Base-by-base conservation (phyloP, 2,329 filamentous ascomycete species). In the Alternaria brassicae region DNA sequence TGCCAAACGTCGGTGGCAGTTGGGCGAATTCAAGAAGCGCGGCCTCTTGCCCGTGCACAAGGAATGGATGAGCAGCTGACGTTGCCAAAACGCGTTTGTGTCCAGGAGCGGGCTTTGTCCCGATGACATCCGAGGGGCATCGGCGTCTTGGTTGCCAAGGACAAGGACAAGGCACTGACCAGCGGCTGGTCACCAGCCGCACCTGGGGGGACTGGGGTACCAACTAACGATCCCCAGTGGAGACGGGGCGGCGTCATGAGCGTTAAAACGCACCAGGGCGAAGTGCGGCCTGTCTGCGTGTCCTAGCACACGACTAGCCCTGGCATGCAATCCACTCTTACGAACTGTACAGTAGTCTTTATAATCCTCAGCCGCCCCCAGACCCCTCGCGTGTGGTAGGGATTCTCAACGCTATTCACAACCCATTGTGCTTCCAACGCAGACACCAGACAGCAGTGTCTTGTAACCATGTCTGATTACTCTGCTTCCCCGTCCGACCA, bases 171-270 rank as follows among this genome's bases (percentile, higher is more conserved):
- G n/a, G n/a, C n/a, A n/a, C n/a, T n/a, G n/a, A n/a, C n/a, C n/a
- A n/a, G n/a, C n/a, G n/a, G n/a, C n/a, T n/a, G n/a, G n/a, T n/a
- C 67, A 71, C 63, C 62, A 68, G 71, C 68, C 72, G 73, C 68
- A 72, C 73, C 71, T 74, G 72, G 74, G 56, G 56, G 72, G 70
- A 71, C 72, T 75, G 74, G 74, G 74, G 73, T 75, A 74, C 55
- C 61, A 65, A 67, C 70, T 72, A 76, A 67, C 37, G 56, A 72
- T 71, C 71, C 72, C 72, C 69, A 68, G 71, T 70, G 72, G 67
- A 65, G 69, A 74, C 63, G 56, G 68, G 58, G 61, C 69, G 69
- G 71, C 72, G 70, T 74, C 70, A 72, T 76, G 71, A 74, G 72
- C 67, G 67, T 74, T 72, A 70, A 72, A 56, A 62, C 66, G 66